These are phyloP conservation scores for Phytophthora pinifolia DNA, from an alignment of 352 stramenopile genomes.

Conservation along the genomic window DNA sequence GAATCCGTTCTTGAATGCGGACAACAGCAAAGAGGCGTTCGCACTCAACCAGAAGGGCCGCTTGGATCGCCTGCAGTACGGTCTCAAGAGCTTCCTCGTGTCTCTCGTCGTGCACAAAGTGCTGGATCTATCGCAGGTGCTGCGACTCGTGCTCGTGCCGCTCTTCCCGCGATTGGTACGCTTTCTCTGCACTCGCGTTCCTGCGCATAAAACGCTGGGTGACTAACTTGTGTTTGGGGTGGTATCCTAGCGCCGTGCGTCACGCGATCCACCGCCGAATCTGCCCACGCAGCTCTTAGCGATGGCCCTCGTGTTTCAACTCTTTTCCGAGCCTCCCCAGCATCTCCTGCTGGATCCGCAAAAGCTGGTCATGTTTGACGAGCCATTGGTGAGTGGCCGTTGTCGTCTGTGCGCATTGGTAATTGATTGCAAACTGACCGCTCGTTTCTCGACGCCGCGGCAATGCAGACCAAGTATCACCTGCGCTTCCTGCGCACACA, in stretches of 20 bases:
- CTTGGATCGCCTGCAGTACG: slow-evolving; percentile 84
- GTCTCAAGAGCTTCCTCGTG: slow-evolving; percentile 83
- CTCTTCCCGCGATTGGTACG: slow-evolving; percentile 77
- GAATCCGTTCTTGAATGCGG: slow-evolving; percentile 82
- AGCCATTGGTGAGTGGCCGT: slow-evolving; percentile 66
- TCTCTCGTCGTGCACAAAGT: slow-evolving; percentile 85
- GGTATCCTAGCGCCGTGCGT: slow-evolving; percentile 58
- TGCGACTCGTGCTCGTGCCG: slow-evolving; percentile 81
- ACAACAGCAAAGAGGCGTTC: slow-evolving; percentile 84
- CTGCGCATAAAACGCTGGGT: too few species aligned
- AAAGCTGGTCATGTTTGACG: slow-evolving; percentile 84
- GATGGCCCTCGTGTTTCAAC: slow-evolving; percentile 83
- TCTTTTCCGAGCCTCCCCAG: slow-evolving; percentile 84
- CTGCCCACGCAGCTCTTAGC: slow-evolving; percentile 78
- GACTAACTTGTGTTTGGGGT: too few species aligned
- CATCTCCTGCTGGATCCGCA: slow-evolving; percentile 77
- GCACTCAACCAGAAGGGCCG: slow-evolving; percentile 81
- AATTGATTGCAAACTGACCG: slow-evolving; percentile 11
- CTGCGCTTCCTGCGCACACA: slow-evolving; percentile 80
- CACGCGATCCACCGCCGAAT: slow-evolving; percentile 72
- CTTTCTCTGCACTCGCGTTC: too few species aligned
- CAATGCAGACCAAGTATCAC: slow-evolving; percentile 80
- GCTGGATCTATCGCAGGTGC: slow-evolving; percentile 79
- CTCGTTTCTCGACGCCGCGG: slow-evolving; percentile 2
- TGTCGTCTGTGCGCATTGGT: slow-evolving; percentile 6